These are phyloP conservation scores for Suillus variegatus DNA, from an alignment of 768 basidiomycete genomes.

Conservation along the genomic window DNA sequence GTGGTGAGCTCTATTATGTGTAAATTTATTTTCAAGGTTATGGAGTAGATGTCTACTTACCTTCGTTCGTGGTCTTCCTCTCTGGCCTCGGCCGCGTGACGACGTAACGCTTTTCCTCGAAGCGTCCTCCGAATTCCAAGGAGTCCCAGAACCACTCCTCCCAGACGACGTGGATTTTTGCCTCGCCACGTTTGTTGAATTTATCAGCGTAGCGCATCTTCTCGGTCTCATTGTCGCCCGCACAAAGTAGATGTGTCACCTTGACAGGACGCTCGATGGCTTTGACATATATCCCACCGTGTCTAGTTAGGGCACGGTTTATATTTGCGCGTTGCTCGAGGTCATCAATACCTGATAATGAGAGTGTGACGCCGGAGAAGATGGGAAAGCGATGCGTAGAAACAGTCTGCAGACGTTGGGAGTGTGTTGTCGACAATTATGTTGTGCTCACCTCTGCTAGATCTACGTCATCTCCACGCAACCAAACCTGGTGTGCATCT, in stretches of 20 bases:
- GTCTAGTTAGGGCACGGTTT: constrained; percentile 53
- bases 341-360: constrained; percentile 75
- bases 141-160: constrained; percentile 99
- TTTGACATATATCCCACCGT: constrained; percentile 73
- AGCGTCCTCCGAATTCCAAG: constrained; percentile 69
- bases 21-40: not conserved
- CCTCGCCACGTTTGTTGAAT: constrained; percentile 69
- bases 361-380: constrained; percentile 71
- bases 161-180: constrained; percentile 80
- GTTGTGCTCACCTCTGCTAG: constrained; percentile 50
- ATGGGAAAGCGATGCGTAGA: constrained; percentile 64
- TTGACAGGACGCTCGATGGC: constrained; percentile 74
- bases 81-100: constrained; percentile 62
- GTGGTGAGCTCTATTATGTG: not conserved
- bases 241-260: constrained; percentile 86
- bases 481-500: constrained; percentile 72
- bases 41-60: constrained; percentile 15
- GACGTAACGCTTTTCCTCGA: constrained; percentile 62
- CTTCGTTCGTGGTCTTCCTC: constrained; percentile 38
- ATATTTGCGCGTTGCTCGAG: constrained; percentile 61
- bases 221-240: constrained; percentile 62
- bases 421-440: not conserved
- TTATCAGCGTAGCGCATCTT: constrained; percentile 82
- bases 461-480: constrained; percentile 79
- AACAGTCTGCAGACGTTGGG: constrained; percentile 47